phyloP scores from a whole-genome alignment of 495 filamentous ascomycete species.

The Daldinia vernicosa region DNA sequence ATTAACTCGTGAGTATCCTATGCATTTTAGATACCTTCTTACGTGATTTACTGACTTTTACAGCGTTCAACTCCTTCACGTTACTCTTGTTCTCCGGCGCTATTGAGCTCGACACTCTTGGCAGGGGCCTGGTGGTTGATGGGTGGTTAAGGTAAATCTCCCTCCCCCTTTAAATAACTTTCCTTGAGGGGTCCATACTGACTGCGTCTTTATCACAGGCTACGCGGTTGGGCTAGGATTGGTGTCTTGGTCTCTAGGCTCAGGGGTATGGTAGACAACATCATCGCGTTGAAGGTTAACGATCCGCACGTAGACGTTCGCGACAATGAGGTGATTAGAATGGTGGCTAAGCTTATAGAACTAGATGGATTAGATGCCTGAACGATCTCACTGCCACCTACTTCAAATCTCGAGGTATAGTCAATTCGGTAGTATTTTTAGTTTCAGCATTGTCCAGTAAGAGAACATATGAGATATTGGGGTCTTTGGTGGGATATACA shows the following conservation, averaged over 20 bases:
- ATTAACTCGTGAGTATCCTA: conserved; percentile 74
- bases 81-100: conserved; percentile 89
- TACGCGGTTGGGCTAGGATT: conserved; percentile 94
- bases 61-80: conserved; percentile 90
- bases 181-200: background rate
- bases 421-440: background rate
- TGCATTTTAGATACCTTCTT: conserved; percentile 1
- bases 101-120: conserved; percentile 85
- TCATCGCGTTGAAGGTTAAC: conserved; percentile 80
- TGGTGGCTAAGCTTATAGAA: conserved; percentile 82
- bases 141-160: conserved; percentile 75
- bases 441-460: background rate
- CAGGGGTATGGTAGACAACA: conserved; percentile 83
- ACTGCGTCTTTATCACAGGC: conserved; percentile 23
- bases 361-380: conserved; percentile 82
- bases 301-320: conserved; percentile 69
- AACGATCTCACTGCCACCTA: background rate
- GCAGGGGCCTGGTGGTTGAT: conserved; percentile 88
- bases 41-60: conserved; percentile 3
- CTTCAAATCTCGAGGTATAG: background rate
- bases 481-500: background rate
- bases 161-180: background rate
- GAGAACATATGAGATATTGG: background rate
- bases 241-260: conserved; percentile 87
- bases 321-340: conserved; percentile 73